Percentiles rank a stretch among this genome's conserved stretches.
phyloP scores from a whole-genome alignment of 768 basidiomycete genomes.

The Postia placenta region DNA sequence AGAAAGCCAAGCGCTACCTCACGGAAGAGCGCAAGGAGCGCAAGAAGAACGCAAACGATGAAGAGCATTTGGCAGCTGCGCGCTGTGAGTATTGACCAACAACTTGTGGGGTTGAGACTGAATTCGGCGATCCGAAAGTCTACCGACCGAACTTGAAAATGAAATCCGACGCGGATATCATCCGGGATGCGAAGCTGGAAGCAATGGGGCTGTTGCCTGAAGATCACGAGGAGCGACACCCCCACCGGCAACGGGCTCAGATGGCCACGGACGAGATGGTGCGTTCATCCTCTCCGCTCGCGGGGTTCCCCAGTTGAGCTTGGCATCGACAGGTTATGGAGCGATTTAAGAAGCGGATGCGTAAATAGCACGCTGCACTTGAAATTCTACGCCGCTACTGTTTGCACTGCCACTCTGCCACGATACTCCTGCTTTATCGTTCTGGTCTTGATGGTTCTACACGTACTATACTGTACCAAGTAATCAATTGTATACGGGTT shows the following conservation, averaged over 20 bases:
- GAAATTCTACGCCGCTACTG: too few relatives aligned
- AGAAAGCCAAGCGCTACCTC: conserved; percentile 88
- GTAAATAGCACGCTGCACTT: too few relatives aligned
- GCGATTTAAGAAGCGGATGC: conserved; percentile 95
- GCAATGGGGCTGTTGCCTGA: conserved; percentile 73
- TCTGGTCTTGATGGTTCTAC: too few relatives aligned
- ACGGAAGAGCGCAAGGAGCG: conserved; percentile 65
- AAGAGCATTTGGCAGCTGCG: conserved; percentile 79
- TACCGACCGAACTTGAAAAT: conserved; percentile 78
- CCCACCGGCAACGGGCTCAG: conserved; percentile 54
- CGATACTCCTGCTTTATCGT: too few relatives aligned
- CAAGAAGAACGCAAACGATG: conserved; percentile 49
- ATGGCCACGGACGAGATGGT: conserved; percentile 92
- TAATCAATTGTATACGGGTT: too few relatives aligned
- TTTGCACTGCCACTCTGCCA: too few relatives aligned
- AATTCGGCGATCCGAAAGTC: conserved; percentile 39
- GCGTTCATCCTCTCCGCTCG: conserved; percentile 21
- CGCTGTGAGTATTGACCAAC: conserved; percentile 56
- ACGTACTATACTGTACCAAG: too few relatives aligned
- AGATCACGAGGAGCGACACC: conserved; percentile 32
- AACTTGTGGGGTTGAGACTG: background rate
- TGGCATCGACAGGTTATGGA: conserved; percentile 71
- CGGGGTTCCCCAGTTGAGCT: background rate
- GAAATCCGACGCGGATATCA: conserved; percentile 83
- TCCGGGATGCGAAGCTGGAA: conserved; percentile 82